Evolutionary conservation across 352 stramenopile species (phyloP), one percentile per base, ranked within the genome.

Genomic region (Phytopythium ostracodes): DNA sequence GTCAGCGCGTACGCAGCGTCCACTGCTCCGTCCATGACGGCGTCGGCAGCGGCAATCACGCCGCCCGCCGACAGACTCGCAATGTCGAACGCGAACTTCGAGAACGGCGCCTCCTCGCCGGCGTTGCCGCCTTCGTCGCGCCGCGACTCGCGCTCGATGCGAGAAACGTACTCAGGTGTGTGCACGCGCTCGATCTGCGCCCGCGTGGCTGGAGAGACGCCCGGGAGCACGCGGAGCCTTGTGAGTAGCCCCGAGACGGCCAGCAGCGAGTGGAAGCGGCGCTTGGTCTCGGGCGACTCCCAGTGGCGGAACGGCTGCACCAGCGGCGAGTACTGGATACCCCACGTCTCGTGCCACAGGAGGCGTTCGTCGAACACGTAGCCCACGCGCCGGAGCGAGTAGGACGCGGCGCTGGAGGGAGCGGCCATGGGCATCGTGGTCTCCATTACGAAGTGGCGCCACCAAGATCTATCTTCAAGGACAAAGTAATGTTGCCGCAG

Each of bases 341-440:
- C 83, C 73, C 79, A 89, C 0, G 84, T 68, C 0, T 70, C 65
- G 54, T 96, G 84, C 87, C 87, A 92, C 56, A 93, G 64, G 74
- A 81, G 92, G 22, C 81, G 77, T 71, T 95, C 81, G 40, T 95
- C 84, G 56, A 79, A 95, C 0, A 95, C 87, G 68, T 92, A 95
- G 10, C 84, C 84, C n/a, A 83, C 62, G n/a, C 55, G 55, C 38
- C 36, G 31, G n/a, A 36, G 35, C 35, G 53, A 5, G 9, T 17
- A 11, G 17, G 14, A 22, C 1, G 46, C 10, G 22, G 15, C 47
- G 24, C 15, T 25, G 12, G 15, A 20, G 4, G 25, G 4, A 22
- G 43, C 22, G 9, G 20, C n/a, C 43, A 50, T 51, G n/a, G 43
- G 0, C 42, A 29, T 50, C 43, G 31, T n/a, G n/a, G n/a, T n/a